Conservation (phyloP, 2,329 filamentous ascomycete genomes). For the Hymenoscyphus repandus region DNA sequence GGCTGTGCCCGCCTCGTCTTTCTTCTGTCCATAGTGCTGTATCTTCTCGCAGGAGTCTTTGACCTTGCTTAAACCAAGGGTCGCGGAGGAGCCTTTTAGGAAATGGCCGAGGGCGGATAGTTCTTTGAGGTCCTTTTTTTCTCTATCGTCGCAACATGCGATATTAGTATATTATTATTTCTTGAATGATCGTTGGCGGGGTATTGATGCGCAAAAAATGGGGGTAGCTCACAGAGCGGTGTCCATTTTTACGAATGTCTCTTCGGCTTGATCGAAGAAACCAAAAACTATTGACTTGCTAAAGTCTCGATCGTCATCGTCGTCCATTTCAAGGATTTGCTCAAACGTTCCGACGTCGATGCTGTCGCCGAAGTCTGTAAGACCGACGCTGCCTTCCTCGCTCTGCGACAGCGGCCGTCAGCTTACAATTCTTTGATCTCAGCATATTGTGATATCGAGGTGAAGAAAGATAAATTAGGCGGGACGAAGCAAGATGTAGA, state of each 20-base stretch:
- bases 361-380: constrained; percentile 60
- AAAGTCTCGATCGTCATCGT: constrained; percentile 81
- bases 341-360: constrained; percentile 80
- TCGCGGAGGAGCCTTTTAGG: constrained; percentile 94
- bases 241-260: constrained; percentile 84
- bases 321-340: constrained; percentile 98
- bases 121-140: constrained; percentile 61
- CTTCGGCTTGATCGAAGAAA: constrained; percentile 87
- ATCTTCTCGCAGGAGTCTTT: constrained; percentile 95
- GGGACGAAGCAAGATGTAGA: no score
- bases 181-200: neutral
- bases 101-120: constrained; percentile 89
- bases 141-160: constrained; percentile 40
- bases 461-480: no score
- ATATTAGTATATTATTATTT: neutral
- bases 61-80: constrained; percentile 83
- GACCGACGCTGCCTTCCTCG: constrained; percentile 30
- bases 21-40: constrained; percentile 80
- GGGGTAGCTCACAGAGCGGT: constrained; percentile 62
- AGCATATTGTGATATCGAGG: no score
- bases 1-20: constrained; percentile 68
- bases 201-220: neutral
- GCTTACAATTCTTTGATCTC: no score
- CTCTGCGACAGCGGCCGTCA: constrained; percentile 19
- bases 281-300: constrained; percentile 82